Conservation (phyloP, 768 basidiomycete species). For the Amanita polypyramis region DNA sequence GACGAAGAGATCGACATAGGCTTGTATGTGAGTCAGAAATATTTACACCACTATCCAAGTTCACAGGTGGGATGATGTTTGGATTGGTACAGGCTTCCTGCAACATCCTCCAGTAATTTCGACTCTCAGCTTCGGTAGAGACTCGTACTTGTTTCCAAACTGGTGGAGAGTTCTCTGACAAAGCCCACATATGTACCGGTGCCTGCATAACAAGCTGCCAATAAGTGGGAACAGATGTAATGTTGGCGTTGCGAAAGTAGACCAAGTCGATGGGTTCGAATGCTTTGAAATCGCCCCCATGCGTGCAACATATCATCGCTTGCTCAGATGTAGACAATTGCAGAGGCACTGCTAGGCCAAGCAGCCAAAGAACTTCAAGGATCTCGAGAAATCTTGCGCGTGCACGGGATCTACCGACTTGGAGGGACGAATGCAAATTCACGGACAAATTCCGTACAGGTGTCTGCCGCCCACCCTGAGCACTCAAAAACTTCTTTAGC, state of each 20-base stretch:
- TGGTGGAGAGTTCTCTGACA: constrained; percentile 36
- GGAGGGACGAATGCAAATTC: constrained; percentile 37
- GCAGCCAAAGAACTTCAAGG: constrained; percentile 42
- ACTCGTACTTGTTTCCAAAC: constrained; percentile 45
- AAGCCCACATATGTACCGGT: constrained; percentile 52
- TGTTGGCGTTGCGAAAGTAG: background rate
- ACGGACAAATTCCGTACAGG: constrained; percentile 44
- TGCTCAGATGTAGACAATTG: constrained; percentile 22
- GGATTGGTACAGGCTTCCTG: constrained; percentile 33
- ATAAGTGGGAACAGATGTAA: constrained; percentile 19
- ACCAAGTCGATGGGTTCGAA: constrained; percentile 35
- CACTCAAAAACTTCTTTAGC: constrained; percentile 39
- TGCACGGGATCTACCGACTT: constrained; percentile 48
- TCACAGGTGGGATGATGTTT: constrained; percentile 14
- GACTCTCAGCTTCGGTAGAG: constrained; percentile 25
- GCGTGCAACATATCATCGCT: background rate
- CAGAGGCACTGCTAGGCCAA: constrained; percentile 55
- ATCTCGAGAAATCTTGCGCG: constrained; percentile 52
- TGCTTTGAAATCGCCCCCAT: constrained; percentile 7
- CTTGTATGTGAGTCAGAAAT: constrained; percentile 16
- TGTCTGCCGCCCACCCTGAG: constrained; percentile 35
- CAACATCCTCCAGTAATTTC: constrained; percentile 49
- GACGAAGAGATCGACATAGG: constrained; percentile 43
- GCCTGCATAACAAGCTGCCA: constrained; percentile 51
- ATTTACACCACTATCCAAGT: constrained; percentile 14